These are phyloP conservation scores for Mimosa bimucronata DNA, from an alignment of 306 rosid species.

Conservation along the genomic window DNA sequence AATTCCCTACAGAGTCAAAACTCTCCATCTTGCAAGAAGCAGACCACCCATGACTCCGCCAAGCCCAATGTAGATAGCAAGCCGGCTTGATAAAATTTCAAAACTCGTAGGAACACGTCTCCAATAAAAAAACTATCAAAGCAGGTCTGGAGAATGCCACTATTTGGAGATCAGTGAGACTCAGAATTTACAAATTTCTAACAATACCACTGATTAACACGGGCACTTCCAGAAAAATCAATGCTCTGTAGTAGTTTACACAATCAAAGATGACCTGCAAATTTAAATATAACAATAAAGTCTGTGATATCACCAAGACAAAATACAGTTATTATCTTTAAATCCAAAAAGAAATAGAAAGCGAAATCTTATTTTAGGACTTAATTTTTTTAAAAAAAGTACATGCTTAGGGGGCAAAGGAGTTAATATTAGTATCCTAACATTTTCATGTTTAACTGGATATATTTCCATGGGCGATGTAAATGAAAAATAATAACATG, in stretches of 20 bases:
- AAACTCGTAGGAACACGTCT: conserved; percentile 54
- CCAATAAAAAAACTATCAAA: conserved; percentile 50
- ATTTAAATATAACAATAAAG: conserved; percentile 25
- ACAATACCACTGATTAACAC: conserved; percentile 37
- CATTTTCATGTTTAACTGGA: not conserved
- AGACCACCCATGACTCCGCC: conserved; percentile 43
- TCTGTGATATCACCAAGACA: conserved; percentile 21
- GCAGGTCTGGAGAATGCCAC: conserved; percentile 56
- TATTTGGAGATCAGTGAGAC: conserved; percentile 40
- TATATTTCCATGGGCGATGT: not conserved
- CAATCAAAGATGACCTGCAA: conserved; percentile 55
- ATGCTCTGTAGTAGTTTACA: conserved; percentile 47
- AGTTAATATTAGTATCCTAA: conserved; percentile 2
- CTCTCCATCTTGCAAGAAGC: conserved; percentile 46
- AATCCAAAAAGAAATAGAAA: conserved; percentile 8
- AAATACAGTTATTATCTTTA: conserved; percentile 9
- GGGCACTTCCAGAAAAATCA: conserved; percentile 51
- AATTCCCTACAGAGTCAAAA: conserved; percentile 47
- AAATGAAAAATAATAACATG: no score
- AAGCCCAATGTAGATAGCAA: conserved; percentile 48
- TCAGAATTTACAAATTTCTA: conserved; percentile 49
- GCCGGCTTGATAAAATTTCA: conserved; percentile 54
- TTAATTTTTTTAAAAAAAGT: not conserved
- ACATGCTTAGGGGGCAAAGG: conserved; percentile 14
- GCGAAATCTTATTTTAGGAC: not conserved